A percentile compares a stretch with the other conserved stretches of the same genome.
phyloP scores from a whole-genome alignment of 2,329 filamentous ascomycete genomes.

The Aspergillus sp. region DNA sequence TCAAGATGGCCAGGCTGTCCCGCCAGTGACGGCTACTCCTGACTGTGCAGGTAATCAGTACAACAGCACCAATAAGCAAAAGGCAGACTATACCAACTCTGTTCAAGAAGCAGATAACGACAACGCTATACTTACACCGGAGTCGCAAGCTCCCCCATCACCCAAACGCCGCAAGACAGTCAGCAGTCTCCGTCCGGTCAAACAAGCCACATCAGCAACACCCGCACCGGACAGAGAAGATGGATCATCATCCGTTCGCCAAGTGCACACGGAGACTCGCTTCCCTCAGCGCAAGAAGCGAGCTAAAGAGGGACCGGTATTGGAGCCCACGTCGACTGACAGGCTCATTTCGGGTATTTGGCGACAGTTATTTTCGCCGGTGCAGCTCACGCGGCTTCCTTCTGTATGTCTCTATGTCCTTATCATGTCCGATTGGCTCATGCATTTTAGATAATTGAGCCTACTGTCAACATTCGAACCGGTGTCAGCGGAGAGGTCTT shows the following conservation, averaged over 20 bases:
- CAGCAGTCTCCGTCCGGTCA: conserved; percentile 20
- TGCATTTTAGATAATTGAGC: conserved; percentile 5
- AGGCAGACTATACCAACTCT: neutral
- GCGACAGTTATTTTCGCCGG: conserved; percentile 37
- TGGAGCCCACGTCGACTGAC: conserved; percentile 42
- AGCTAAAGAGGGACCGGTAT: conserved; percentile 26
- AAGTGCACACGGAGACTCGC: conserved; percentile 18
- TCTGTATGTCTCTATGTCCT: conserved; percentile 7
- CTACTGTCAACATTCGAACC: conserved; percentile 10
- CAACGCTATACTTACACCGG: neutral
- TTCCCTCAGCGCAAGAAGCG: conserved; percentile 18
- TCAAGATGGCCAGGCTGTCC: conserved; percentile 1
- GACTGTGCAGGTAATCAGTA: neutral
- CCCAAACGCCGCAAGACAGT: conserved; percentile 22
- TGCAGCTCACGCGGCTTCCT: conserved; percentile 9
- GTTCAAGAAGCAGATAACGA: neutral
- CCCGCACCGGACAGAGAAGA: neutral
- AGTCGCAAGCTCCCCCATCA: conserved; percentile 1
- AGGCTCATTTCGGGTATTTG: conserved; percentile 45
- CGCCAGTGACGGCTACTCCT: neutral
- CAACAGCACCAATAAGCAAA: neutral
- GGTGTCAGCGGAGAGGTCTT: conserved; percentile 10
- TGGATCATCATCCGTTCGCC: conserved; percentile 9
- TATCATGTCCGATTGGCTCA: neutral
- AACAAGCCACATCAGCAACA: neutral